Evolutionary conservation across 257 asterid species (phyloP).

Genomic region (Lycium barbarum): DNA sequence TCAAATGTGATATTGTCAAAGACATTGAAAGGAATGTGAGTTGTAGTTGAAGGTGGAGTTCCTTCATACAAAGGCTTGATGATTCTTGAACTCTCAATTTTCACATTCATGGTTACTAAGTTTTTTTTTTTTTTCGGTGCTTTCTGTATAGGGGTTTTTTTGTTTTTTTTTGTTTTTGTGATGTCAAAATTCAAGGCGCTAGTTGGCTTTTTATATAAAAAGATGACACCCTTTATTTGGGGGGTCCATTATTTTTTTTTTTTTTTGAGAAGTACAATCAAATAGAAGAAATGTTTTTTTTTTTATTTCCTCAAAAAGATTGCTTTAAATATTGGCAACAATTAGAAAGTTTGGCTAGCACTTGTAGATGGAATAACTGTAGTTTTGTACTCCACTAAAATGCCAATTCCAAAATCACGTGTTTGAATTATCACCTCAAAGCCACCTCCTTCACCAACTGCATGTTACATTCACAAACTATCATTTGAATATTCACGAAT

Average conservation of each 20-base stretch:
- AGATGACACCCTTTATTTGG: neutral
- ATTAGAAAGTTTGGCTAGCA: too few relatives aligned
- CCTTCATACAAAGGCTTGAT: constrained; percentile 67
- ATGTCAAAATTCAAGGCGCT: neutral
- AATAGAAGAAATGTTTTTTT: too few relatives aligned
- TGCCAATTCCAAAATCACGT: too few relatives aligned
- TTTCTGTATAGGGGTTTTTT: neutral
- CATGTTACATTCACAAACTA: too few relatives aligned
- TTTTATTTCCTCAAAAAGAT: too few relatives aligned
- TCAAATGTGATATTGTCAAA: constrained; percentile 71
- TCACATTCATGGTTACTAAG: constrained; percentile 51
- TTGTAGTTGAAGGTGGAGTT: constrained; percentile 45
- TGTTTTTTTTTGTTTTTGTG: neutral
- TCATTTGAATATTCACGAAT: too few relatives aligned
- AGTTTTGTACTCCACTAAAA: too few relatives aligned
- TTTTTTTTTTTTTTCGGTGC: neutral
- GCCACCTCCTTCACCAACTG: too few relatives aligned
- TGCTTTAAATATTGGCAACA: too few relatives aligned
- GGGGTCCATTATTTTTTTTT: neutral
- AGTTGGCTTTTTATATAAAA: neutral
- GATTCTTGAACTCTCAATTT: constrained; percentile 61
- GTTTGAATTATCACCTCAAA: too few relatives aligned
- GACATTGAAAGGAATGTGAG: constrained; percentile 57
- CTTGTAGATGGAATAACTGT: too few relatives aligned
- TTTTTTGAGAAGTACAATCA: too few relatives aligned